Percentiles rank a stretch among this genome's conserved stretches.
Evolutionary conservation across 257 asterid species (phyloP).

Genomic region (Prunella vulgaris): DNA sequence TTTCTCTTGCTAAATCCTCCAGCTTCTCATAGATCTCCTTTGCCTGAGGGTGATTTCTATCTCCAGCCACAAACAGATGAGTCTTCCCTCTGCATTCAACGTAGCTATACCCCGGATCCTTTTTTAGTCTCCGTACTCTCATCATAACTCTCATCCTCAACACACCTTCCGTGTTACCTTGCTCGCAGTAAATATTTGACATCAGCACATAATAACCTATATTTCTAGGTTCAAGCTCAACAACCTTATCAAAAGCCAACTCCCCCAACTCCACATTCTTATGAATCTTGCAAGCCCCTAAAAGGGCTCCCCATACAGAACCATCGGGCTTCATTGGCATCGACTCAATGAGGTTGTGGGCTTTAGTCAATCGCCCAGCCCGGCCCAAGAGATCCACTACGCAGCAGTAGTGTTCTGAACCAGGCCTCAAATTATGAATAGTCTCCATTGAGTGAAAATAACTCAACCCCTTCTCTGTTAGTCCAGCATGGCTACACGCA

Average conservation of each 20-base stretch:
- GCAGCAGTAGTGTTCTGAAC: constrained; percentile 74
- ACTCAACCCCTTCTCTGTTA: constrained; percentile 59
- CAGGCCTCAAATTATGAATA: constrained; percentile 45
- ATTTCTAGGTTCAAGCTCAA: constrained; percentile 73
- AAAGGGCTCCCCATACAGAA: constrained; percentile 95
- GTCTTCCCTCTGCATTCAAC: constrained; percentile 56
- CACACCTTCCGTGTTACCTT: constrained; percentile 49
- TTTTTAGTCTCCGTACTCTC: constrained; percentile 60
- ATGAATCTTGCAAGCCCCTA: constrained; percentile 92
- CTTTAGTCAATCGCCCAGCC: constrained; percentile 71
- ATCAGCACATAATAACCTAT: constrained; percentile 75
- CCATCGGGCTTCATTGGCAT: constrained; percentile 80
- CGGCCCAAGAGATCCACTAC: constrained; percentile 84
- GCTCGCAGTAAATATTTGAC: constrained; percentile 62
- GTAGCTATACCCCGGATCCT: constrained; percentile 87
- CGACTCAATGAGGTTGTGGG: constrained; percentile 42
- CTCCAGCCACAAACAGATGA: constrained; percentile 78
- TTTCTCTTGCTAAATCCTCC: constrained; percentile 32
- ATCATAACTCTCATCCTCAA: constrained; percentile 63
- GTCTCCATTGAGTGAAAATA: constrained; percentile 65
- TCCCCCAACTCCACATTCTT: constrained; percentile 67
- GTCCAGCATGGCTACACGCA: constrained; percentile 89
- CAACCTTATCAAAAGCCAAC: constrained; percentile 62
- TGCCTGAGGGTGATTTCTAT: constrained; percentile 49
- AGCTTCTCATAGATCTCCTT: constrained; percentile 48